A percentile compares a stretch with the other conserved stretches of the same genome.
phyloP scores from a whole-genome alignment of 805 yeast genomes.

The Torulaspora franciscae region DNA sequence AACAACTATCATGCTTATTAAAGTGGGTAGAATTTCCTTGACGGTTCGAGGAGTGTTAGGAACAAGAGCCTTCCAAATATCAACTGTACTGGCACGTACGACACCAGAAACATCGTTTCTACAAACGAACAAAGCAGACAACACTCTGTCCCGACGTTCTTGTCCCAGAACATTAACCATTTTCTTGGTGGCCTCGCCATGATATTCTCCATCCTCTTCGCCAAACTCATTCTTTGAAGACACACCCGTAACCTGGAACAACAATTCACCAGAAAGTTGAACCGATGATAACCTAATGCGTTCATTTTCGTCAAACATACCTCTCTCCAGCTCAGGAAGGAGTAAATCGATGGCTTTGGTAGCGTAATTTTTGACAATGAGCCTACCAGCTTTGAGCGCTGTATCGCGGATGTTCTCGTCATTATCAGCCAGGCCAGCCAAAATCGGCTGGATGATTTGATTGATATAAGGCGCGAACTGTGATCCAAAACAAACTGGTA shows the following conservation, averaged over 20 bases:
- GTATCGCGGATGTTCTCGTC: constrained; percentile 85
- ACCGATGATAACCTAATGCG: constrained; percentile 91
- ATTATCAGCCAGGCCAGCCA: constrained; percentile 84
- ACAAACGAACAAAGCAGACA: constrained; percentile 84
- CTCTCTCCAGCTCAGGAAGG: constrained; percentile 88
- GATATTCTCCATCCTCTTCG: constrained; percentile 42
- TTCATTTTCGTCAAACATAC: constrained; percentile 73
- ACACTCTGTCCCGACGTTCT: constrained; percentile 80
- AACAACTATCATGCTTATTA: constrained; percentile 73
- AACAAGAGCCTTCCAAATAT: constrained; percentile 95
- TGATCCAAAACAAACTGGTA: constrained; percentile 92
- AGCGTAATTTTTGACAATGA: constrained; percentile 87
- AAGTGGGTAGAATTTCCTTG: constrained; percentile 82
- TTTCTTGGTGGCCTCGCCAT: constrained; percentile 52
- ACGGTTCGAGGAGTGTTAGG: constrained; percentile 93
- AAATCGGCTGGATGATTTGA: constrained; percentile 83
- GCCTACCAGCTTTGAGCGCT: constrained; percentile 86
- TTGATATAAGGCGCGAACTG: constrained; percentile 86
- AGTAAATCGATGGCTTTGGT: constrained; percentile 86
- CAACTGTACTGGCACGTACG: constrained; percentile 85
- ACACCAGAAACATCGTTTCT: constrained; percentile 86
- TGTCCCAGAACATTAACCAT: constrained; percentile 77
- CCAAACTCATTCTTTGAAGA: constrained; percentile 66
- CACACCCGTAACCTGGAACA: constrained; percentile 91
- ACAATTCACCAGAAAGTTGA: constrained; percentile 89